These are phyloP conservation scores for Yamadazyma atlantica DNA, from an alignment of 1,139 yeast genomes.

Conservation along the genomic window DNA sequence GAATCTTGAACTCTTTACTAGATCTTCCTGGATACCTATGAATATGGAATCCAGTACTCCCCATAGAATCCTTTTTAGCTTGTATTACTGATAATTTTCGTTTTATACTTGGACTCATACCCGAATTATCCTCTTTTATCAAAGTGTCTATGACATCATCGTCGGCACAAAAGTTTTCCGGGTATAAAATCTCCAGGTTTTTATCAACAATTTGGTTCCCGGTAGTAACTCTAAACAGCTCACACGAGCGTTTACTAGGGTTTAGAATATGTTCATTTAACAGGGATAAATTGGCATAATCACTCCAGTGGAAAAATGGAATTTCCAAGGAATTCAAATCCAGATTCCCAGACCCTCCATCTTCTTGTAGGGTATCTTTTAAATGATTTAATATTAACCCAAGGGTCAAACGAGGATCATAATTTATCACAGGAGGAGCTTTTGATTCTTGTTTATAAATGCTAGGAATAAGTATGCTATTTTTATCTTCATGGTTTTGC, in stretches of 20 bases:
- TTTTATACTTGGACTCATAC: constrained; percentile 5
- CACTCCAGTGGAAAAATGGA: constrained; percentile 39
- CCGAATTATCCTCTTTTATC: background rate
- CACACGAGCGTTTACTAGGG: constrained; percentile 21
- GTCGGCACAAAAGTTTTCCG: constrained; percentile 26
- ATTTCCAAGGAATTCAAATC: constrained; percentile 8
- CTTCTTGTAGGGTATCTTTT: constrained; percentile 10
- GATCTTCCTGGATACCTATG: constrained; percentile 33
- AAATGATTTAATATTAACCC: constrained; percentile 25
- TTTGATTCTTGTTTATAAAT: constrained; percentile 2
- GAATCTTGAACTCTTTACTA: constrained; percentile 22
- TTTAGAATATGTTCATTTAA: constrained; percentile 21
- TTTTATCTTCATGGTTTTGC: constrained; percentile 1
- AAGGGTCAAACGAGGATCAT: constrained; percentile 36
- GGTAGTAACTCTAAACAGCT: constrained; percentile 22
- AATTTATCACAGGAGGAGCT: constrained; percentile 17
- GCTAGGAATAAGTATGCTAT: constrained; percentile 3
- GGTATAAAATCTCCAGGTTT: constrained; percentile 18
- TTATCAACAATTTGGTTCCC: constrained; percentile 15
- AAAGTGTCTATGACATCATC: constrained; percentile 22
- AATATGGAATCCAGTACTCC: constrained; percentile 41
- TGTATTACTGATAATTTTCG: background rate
- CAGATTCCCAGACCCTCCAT: constrained; percentile 2
- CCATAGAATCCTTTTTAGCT: constrained; percentile 5
- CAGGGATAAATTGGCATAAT: constrained; percentile 29